These are phyloP conservation scores for Exophiala oligosperma DNA, from an alignment of 2,329 filamentous ascomycete genomes.

Conservation along the genomic window DNA sequence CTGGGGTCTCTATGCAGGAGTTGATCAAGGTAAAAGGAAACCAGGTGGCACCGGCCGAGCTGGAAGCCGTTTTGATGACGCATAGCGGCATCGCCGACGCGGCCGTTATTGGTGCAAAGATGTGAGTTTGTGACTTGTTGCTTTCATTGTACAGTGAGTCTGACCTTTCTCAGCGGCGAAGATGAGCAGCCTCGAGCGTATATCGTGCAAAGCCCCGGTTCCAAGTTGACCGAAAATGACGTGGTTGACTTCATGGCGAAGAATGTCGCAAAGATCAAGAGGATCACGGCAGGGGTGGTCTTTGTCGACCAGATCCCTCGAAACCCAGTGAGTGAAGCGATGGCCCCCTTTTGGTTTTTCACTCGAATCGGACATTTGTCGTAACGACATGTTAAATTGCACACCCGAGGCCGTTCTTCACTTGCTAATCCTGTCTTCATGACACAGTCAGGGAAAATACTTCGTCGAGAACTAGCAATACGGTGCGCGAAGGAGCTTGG, in stretches of 20 bases:
- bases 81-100: constrained; percentile 45
- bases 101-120: constrained; percentile 46
- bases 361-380: no score
- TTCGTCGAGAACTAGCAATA: not conserved
- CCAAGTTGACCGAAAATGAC: constrained; percentile 25
- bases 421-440: not conserved
- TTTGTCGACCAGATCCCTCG: not conserved
- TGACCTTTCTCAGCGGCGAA: constrained; percentile 10
- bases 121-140: not conserved
- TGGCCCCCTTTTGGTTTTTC: no score
- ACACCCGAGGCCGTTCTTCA: no score
- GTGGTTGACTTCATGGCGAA: constrained; percentile 9
- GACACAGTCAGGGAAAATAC: constrained; percentile 4
- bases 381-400: no score
- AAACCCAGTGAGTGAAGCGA: not conserved
- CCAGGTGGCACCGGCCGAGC: constrained; percentile 48
- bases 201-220: constrained; percentile 36
- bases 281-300: constrained; percentile 2
- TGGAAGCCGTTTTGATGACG: constrained; percentile 45
- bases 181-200: constrained; percentile 41
- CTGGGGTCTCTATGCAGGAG: not conserved
- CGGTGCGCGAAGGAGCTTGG: no score
- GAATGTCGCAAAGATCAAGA: not conserved
- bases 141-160: not conserved
- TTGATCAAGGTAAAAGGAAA: constrained; percentile 27